phyloP scores from a whole-genome alignment of 495 filamentous ascomycete species.

The Lindgomyces ingoldianus region DNA sequence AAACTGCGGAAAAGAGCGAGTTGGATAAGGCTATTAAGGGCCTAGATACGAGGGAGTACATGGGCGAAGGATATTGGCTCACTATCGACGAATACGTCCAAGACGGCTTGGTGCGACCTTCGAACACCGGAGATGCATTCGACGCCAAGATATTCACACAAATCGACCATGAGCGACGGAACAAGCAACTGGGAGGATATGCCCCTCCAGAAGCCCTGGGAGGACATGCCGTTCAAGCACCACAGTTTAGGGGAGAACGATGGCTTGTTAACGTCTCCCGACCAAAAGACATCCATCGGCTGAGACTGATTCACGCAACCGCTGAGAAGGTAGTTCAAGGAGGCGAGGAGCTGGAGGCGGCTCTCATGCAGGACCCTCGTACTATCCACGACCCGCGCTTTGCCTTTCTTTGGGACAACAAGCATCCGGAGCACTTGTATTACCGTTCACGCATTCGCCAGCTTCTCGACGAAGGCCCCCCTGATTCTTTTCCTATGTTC shows the following conservation, averaged over 20 bases:
- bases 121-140: neutral
- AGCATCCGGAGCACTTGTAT: constrained; percentile 76
- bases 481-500: neutral
- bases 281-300: constrained; percentile 76
- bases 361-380: constrained; percentile 80
- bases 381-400: constrained; percentile 85
- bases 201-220: constrained; percentile 19
- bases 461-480: constrained; percentile 27
- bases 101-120: neutral
- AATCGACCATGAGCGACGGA: neutral
- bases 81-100: constrained; percentile 19
- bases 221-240: neutral
- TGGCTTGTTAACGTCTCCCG: constrained; percentile 8
- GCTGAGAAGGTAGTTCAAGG: constrained; percentile 75
- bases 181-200: neutral
- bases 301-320: constrained; percentile 85
- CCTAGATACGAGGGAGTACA: constrained; percentile 21
- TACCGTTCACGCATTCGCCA: constrained; percentile 79
- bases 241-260: neutral
- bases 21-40: constrained; percentile 5
- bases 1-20: neutral
- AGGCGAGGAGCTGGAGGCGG: constrained; percentile 87
- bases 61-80: constrained; percentile 16
- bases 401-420: constrained; percentile 90
- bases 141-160: constrained; percentile 11